Evolutionary conservation across 1,284 basidiomycete genomes (phyloP).

Genomic region (Ceratobasidium sp.): DNA sequence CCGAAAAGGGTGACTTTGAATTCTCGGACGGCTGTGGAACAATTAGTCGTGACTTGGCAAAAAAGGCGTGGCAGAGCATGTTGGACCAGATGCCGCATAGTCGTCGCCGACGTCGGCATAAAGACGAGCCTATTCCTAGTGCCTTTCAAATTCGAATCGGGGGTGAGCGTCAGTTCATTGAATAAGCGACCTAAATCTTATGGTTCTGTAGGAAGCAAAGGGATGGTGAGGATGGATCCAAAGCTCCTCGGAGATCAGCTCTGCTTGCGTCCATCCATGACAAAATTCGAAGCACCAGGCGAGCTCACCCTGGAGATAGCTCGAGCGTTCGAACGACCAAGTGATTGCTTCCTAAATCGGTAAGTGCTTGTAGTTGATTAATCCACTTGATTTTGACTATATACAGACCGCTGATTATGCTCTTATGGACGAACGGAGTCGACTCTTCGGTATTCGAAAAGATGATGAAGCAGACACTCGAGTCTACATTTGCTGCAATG

Average conservation of each 20-base stretch:
- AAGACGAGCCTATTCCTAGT: conserved; percentile 3
- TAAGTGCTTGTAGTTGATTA: conserved; percentile 52
- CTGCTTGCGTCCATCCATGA: conserved; percentile 77
- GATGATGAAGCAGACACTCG: conserved; percentile 63
- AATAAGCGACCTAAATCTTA: background rate
- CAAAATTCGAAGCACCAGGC: conserved; percentile 72
- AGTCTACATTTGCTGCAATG: conserved; percentile 57
- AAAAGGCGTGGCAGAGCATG: conserved; percentile 42
- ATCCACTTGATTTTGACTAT: conserved; percentile 31
- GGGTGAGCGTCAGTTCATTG: background rate
- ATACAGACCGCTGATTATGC: conserved; percentile 29
- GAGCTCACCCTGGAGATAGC: conserved; percentile 75
- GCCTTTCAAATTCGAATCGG: conserved; percentile 17
- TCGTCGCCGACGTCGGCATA: background rate
- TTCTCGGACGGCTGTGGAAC: conserved; percentile 48
- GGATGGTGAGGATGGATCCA: conserved; percentile 76
- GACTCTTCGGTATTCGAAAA: conserved; percentile 19
- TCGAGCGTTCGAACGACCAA: conserved; percentile 68
- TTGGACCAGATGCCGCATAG: conserved; percentile 6
- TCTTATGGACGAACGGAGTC: conserved; percentile 16
- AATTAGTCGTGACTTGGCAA: conserved; percentile 44
- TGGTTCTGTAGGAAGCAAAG: conserved; percentile 62
- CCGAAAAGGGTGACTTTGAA: background rate
- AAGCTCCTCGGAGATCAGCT: conserved; percentile 66
- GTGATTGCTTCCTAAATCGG: conserved; percentile 74